A percentile compares a stretch with the other conserved stretches of the same genome.
phyloP scores from a whole-genome alignment of 768 basidiomycete species.

The Pleurotus salmoneostramineus region DNA sequence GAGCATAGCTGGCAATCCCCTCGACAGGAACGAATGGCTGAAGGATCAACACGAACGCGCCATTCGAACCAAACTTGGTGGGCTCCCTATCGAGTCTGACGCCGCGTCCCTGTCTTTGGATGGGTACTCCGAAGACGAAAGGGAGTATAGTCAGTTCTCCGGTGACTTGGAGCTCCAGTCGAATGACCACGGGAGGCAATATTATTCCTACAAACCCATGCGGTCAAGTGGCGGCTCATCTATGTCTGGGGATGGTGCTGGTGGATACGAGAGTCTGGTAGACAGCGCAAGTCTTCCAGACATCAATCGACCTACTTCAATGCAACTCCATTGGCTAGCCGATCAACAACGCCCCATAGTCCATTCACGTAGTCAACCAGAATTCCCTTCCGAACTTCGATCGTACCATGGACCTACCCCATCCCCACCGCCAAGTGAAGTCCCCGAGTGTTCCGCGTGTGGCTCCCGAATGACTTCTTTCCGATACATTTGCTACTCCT shows the following conservation, averaged over 20 bases:
- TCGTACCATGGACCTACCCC: conserved; percentile 42
- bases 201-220: conserved; percentile 63
- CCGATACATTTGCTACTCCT: conserved; percentile 86
- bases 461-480: conserved; percentile 71
- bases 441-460: conserved; percentile 85
- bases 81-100: conserved; percentile 53
- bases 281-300: conserved; percentile 12
- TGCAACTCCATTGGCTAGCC: conserved; percentile 64
- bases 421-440: conserved; percentile 49
- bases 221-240: conserved; percentile 45
- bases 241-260: conserved; percentile 37
- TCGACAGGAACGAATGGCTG: conserved; percentile 69
- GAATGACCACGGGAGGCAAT: conserved; percentile 67
- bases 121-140: conserved; percentile 22
- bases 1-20: conserved; percentile 36
- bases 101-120: conserved; percentile 36
- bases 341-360: conserved; percentile 38
- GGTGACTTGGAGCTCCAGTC: conserved; percentile 67
- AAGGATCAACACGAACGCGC: conserved; percentile 74
- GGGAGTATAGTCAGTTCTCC: conserved; percentile 25
- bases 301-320: conserved; percentile 56
- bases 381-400: conserved; percentile 44
- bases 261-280: conserved; percentile 14
- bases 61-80: conserved; percentile 57
- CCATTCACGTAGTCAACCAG: conserved; percentile 16